These are phyloP conservation scores for Tribonema minus DNA, from an alignment of 108 stramenopile species.

Conservation along the genomic window DNA sequence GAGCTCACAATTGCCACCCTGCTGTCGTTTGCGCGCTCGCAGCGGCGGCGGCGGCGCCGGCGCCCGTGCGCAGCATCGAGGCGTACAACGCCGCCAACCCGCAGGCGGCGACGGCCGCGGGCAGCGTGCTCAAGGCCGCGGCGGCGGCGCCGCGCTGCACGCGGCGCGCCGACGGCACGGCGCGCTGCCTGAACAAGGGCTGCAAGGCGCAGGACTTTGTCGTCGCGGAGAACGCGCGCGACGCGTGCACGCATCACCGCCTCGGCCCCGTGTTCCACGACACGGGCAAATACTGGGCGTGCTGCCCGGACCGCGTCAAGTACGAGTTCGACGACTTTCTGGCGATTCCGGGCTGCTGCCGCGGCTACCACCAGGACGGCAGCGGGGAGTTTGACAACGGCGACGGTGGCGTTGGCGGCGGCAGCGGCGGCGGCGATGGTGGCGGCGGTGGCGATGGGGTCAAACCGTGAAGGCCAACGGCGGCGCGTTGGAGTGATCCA, in stretches of 20 bases:
- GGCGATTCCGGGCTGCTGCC: slow-evolving; percentile 46
- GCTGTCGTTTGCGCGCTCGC: too few relatives aligned
- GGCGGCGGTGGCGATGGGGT: too few relatives aligned
- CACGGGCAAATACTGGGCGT: slow-evolving; percentile 93
- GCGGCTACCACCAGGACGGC: slow-evolving; percentile 52
- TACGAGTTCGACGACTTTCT: slow-evolving; percentile 60
- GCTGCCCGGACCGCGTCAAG: slow-evolving; percentile 66
- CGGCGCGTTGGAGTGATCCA: too few relatives aligned
- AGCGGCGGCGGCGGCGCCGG: background rate
- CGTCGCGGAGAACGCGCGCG: slow-evolving; percentile 38
- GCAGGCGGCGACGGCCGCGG: slow-evolving; percentile 48
- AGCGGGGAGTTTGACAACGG: slow-evolving; percentile 29
- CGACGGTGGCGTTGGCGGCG: too few relatives aligned
- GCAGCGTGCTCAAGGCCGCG: background rate
- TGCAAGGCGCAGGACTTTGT: slow-evolving; percentile 52
- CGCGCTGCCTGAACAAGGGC: slow-evolving; percentile 52
- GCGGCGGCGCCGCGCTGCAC: slow-evolving; percentile 41
- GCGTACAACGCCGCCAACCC: slow-evolving; percentile 51
- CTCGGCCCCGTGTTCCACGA: slow-evolving; percentile 95
- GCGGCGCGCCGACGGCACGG: slow-evolving; percentile 49
- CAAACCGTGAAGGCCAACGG: too few relatives aligned
- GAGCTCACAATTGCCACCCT: too few relatives aligned
- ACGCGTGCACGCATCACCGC: slow-evolving; percentile 67
- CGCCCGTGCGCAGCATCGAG: slow-evolving; percentile 39
- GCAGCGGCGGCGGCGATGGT: too few relatives aligned